Evolutionary conservation across 139 green algal species (phyloP).

Genomic region (Micractinium sp.): DNA sequence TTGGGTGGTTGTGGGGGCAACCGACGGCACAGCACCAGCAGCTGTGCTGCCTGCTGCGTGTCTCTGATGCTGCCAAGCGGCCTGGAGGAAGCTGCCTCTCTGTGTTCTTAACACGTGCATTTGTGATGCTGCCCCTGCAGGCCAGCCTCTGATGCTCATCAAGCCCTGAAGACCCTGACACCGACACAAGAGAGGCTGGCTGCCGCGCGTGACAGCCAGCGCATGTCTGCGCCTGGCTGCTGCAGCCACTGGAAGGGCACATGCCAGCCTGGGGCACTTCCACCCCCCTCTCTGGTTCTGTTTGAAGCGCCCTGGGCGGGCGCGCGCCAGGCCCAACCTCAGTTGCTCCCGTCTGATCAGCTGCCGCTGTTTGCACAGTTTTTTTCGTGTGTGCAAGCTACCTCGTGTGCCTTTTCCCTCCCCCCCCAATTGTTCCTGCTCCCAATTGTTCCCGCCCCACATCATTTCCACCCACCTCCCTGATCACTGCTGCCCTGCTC

Average conservation of each 20-base stretch:
- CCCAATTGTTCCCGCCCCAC: background rate
- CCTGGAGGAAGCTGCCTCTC: background rate
- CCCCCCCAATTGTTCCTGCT: slow-evolving; percentile 9
- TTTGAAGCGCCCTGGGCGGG: background rate
- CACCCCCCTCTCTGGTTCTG: background rate
- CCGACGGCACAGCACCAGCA: no score
- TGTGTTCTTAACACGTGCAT: background rate
- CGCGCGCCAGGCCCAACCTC: no score
- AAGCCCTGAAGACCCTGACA: slow-evolving; percentile 44
- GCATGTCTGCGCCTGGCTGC: background rate
- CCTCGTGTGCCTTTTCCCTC: background rate
- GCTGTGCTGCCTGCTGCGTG: background rate
- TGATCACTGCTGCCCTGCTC: background rate
- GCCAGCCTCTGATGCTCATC: slow-evolving; percentile 74
- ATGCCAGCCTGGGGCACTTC: background rate
- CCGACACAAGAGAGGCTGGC: no score
- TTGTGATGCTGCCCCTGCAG: background rate
- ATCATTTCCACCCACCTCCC: background rate
- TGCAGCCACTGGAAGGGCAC: background rate
- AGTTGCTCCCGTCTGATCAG: no score
- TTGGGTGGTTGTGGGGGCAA: no score
- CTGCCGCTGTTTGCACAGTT: slow-evolving; percentile 19
- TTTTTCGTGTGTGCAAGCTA: background rate
- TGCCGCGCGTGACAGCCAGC: background rate
- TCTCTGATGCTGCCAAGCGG: background rate